Evolutionary conservation across 2,329 filamentous ascomycete genomes (phyloP).

Genomic region (Epichloe typhina): DNA sequence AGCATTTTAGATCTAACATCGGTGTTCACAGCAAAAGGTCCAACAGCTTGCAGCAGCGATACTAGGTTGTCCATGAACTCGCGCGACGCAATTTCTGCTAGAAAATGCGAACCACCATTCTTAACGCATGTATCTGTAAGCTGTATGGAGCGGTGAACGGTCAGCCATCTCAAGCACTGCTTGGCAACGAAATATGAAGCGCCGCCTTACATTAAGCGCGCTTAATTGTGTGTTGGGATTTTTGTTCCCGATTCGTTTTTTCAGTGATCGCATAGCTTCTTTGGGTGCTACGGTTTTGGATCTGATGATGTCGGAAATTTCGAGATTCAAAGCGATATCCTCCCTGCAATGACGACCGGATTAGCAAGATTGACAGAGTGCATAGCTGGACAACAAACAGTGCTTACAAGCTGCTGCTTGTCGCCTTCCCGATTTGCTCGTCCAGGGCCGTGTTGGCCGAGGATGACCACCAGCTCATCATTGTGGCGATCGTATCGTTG

Average conservation of each 20-base stretch:
- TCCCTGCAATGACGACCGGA: conserved; percentile 41
- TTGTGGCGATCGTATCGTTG: conserved; percentile 19
- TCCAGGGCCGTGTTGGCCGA: conserved; percentile 84
- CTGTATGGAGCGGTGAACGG: conserved; percentile 27
- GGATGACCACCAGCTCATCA: conserved; percentile 95
- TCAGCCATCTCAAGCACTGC: neutral
- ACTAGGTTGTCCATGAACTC: conserved; percentile 98
- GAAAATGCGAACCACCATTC: conserved; percentile 91
- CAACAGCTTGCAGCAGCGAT: conserved; percentile 74
- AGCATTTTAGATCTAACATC: conserved; percentile 85
- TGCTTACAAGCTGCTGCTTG: conserved; percentile 77
- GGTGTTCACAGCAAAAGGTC: conserved; percentile 59
- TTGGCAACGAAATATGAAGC: neutral
- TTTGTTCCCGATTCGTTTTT: conserved; percentile 88
- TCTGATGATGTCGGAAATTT: conserved; percentile 94
- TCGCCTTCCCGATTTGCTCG: conserved; percentile 93
- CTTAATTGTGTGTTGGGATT: conserved; percentile 95
- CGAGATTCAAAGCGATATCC: conserved; percentile 92
- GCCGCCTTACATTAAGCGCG: conserved; percentile 61
- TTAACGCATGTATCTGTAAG: conserved; percentile 98
- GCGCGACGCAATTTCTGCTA: conserved; percentile 85
- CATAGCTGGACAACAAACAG: conserved; percentile 1
- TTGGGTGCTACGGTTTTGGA: conserved; percentile 96
- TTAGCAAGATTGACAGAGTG: conserved; percentile 2
- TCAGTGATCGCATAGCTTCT: conserved; percentile 94